Base-by-base conservation (phyloP, 345 rosid genomes). In the Brassica carinata region DNA sequence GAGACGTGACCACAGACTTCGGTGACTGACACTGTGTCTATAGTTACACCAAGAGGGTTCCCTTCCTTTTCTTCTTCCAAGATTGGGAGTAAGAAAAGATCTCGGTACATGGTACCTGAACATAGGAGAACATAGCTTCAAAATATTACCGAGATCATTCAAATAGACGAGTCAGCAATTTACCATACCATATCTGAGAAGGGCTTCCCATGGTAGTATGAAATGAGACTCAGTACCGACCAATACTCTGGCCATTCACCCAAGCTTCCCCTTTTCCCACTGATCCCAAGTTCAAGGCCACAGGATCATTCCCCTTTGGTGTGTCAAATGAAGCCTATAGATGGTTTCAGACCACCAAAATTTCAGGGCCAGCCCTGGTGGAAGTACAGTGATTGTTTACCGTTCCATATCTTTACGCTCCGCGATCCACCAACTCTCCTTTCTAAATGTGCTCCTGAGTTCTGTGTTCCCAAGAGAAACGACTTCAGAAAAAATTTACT, bases 261-360 rank as follows among this genome's bases (percentile, higher is more conserved):
- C 94, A 93, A 72, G 86, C 90, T 87, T 93, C 91, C 19, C 96
- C 98, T 79, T 93, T 93, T 73, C 96, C 93, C 96, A 93, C 90
- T 67, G 93, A 81, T 17, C 75, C 81, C 59, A 90, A 86, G 84
- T 93, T 88, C 80, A 93, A 36, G 31, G 88, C 86, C 15, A 90
- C 83, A 19, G 94, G 89, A 59, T 88, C 92, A 26, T 67, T 78
- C 77, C 92, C 90, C 23, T 81, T 55, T 11, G 98, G 94, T 8
- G 90, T 89, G 71, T 91, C 86, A 67, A 91, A 91, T 36, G 58
- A 13, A 1, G 91, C 86, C 98, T 90, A 29, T 27, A 73, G 10
- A 51, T 68, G 23, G 23, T 19, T 19, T 19, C 23, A 1, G 23
- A 19, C 23, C 26, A 1, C 26, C 26, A 23, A 23, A 23, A 23